A percentile compares a stretch with the other conserved stretches of the same genome.
These are phyloP conservation scores for Pythium pectinolyticum DNA, from an alignment of 352 stramenopile genomes.

Conservation along the genomic window DNA sequence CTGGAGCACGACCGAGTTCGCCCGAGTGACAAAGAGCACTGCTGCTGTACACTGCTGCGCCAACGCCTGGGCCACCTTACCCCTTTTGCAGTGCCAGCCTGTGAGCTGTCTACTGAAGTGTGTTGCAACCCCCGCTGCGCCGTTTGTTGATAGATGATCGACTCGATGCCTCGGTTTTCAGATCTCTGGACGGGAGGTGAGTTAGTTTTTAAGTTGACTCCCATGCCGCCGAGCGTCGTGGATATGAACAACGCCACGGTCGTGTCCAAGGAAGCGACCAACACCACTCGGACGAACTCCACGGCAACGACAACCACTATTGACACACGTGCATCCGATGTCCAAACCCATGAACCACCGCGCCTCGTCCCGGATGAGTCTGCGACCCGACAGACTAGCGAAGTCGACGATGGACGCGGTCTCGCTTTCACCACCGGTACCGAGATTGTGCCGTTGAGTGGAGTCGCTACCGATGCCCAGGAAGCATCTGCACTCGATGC, in stretches of 20 bases:
- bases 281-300: not conserved
- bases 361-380: not conserved
- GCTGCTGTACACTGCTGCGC: too few relatives aligned
- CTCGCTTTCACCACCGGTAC: too few relatives aligned
- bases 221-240: conserved; percentile 17
- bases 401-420: too few relatives aligned
- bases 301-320: not conserved
- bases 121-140: not conserved
- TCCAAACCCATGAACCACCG: not conserved
- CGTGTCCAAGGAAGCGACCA: conserved; percentile 1
- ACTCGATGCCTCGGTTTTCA: conserved; percentile 26
- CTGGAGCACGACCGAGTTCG: conserved; percentile 8
- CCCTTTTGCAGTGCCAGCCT: too few relatives aligned
- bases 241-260: conserved; percentile 7
- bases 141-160: conserved; percentile 14
- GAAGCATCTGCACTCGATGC: not conserved
- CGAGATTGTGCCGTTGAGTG: too few relatives aligned
- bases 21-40: too few relatives aligned
- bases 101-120: not conserved
- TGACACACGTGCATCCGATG: not conserved
- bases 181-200: conserved; percentile 28
- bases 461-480: too few relatives aligned
- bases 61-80: too few relatives aligned
- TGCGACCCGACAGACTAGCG: not conserved
- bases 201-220: conserved; percentile 8